Evolutionary conservation across 176 grass and related monocot genomes (phyloP), one percentile per base, ranked within the genome.

Genomic region (Tuctoria greenei): DNA sequence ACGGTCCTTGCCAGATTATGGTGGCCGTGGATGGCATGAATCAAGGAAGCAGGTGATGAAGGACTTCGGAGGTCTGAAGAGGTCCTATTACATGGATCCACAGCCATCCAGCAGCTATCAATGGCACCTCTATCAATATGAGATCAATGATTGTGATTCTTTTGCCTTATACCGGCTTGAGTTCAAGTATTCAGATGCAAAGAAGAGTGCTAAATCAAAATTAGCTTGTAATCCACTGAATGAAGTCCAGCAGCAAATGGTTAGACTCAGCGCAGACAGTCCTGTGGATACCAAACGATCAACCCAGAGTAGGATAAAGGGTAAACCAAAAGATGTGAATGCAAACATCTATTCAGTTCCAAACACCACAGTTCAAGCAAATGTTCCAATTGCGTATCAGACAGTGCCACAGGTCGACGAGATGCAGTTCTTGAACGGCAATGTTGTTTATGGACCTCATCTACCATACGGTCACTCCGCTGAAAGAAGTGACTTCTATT

Each of bases 1-100:
- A 72, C 86, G 93, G 18, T 92, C 93, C 27, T 73, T 96, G 69
- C 93, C 93, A 85, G 93, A 96, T 80, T 96, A 96, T 56, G 81
- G 42, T 37, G 93, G 93, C 5, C 87, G 89, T 80, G 93, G 93
- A 59, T 96, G 93, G 89, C 93, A 96, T 79, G 93, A 96, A 70
- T 96, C 93, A 62, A 86, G 93, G 74, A 96, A 96, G 82, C 93
- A 96, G 73, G 84, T 90, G 54, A 92, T 96, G 89, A 96, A 96
- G 67, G 93, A 96, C 62, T 92, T 90, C 43, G 86, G 86, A n/a
- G 93, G 93, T 59, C 81, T 87, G 54, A 96, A 93, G 76, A 88
- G 93, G 41, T 97, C 93, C 45, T 97, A 97, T 79, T 97, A 97
- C 77, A 97, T 97, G 93, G 93, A 97, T 52, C 93, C 93, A 20